Evolutionary conservation across 495 filamentous ascomycete species (phyloP), one percentile per base, ranked within the genome.

Genomic region (Aspergillus ostianus): DNA sequence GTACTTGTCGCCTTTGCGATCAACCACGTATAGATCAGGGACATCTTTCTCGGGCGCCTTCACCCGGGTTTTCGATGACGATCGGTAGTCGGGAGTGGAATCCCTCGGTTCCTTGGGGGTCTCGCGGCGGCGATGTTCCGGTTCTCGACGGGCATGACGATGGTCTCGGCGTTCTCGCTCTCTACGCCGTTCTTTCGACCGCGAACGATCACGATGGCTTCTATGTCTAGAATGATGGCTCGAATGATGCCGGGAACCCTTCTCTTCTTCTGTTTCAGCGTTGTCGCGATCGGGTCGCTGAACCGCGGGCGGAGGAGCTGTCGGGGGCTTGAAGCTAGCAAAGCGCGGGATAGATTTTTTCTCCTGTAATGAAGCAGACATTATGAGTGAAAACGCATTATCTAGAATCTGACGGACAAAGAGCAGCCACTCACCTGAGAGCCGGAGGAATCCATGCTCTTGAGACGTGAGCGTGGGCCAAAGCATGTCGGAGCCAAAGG

Each of bases 251-350:
- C 70, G 61, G 13, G 60, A 61, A 27, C 56, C 66, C 55, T 71
- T 67, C 49, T 52, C 10, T 15, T 27, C 21, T 29, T 68, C 52
- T 56, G 52, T 57, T 23, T 64, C 57, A 32, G 46, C 53, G 58
- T 27, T 59, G 19, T 60, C 66, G 60, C 52, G 57, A 30, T 67
- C 57, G 62, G 60, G 67, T 46, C 57, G 63, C 63, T 65, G 63
- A 61, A 41, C 60, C 21, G 66, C 55, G 51, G 71, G 67, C 57
- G 58, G 70, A 53, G 67, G 51, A 47, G 72, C 58, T 55, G 68
- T 58, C 50, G 81, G 82, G 41, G 83, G 80, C 60, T 81, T 86
- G 79, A 90, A 91, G 60, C 87, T 90, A 47, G 77, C 77, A 62
- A 91, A 91, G 47, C 83, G 88, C 30, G 88, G 88, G 55, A 87